phyloP scores from a whole-genome alignment of 805 yeast genomes.

The Nakazawaea anatomiae region DNA sequence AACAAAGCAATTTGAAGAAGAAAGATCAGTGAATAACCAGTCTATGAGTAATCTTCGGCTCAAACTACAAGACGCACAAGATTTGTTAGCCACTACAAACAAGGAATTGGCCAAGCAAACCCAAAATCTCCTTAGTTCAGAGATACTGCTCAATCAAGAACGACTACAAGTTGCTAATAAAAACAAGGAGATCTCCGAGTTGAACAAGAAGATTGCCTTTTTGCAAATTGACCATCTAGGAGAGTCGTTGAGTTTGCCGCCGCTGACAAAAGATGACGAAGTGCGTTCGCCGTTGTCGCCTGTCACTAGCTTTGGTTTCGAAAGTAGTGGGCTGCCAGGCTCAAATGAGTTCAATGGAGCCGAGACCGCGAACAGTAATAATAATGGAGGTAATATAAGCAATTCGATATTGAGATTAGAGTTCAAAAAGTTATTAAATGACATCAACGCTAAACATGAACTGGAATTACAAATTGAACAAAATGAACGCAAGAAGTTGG shows the following conservation, averaged over 20 bases:
- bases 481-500: conserved; percentile 40
- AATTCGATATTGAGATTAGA: conserved; percentile 60
- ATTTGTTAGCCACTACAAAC: conserved; percentile 36
- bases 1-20: conserved; percentile 62
- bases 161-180: conserved; percentile 24
- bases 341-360: not conserved
- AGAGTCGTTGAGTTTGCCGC: conserved; percentile 10
- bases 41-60: conserved; percentile 48
- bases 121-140: conserved; percentile 27
- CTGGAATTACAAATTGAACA: conserved; percentile 52
- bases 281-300: conserved; percentile 11
- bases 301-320: conserved; percentile 16
- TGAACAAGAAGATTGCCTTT: conserved; percentile 38
- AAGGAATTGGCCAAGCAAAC: conserved; percentile 30
- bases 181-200: conserved; percentile 34
- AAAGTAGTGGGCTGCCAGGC: not conserved
- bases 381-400: conserved; percentile 14
- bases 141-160: conserved; percentile 28
- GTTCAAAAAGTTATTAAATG: conserved; percentile 58
- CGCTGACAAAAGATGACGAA: conserved; percentile 10
- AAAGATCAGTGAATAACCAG: conserved; percentile 48
- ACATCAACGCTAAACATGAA: conserved; percentile 58
- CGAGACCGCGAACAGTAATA: conserved; percentile 1
- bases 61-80: conserved; percentile 46
- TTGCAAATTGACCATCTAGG: conserved; percentile 43